phyloP scores from a whole-genome alignment of 306 rosid species.

The Potentilla sterilis region DNA sequence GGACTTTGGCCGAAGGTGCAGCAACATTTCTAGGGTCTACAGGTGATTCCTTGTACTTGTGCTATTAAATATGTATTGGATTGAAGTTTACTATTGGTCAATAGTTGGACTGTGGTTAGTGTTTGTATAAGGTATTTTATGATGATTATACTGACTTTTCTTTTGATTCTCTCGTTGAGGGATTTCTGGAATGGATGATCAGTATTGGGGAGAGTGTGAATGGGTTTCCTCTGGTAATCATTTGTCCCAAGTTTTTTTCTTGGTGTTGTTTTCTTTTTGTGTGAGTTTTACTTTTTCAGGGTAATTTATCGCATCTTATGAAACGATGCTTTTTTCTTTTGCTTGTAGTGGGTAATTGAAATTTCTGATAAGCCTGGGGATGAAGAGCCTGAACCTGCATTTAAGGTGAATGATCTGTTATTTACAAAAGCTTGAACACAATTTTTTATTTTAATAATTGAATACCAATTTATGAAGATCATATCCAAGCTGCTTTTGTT shows the following conservation, averaged over 20 bases:
- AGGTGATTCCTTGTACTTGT: constrained; percentile 63
- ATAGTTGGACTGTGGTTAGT: constrained; percentile 8
- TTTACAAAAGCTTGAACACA: not conserved
- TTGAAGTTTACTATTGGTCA: constrained; percentile 19
- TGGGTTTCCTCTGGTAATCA: constrained; percentile 87
- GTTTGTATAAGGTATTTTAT: constrained; percentile 2
- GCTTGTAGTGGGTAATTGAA: constrained; percentile 85
- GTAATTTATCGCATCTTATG: constrained; percentile 9
- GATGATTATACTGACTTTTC: constrained; percentile 44
- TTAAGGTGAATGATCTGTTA: constrained; percentile 63
- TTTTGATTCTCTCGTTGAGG: constrained; percentile 66
- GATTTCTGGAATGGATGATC: constrained; percentile 53
- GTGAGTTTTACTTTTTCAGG: not conserved
- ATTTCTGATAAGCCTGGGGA: constrained; percentile 93
- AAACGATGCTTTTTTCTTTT: constrained; percentile 23
- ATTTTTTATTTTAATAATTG: not conserved
- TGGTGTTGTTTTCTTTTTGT: not conserved
- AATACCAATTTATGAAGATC: not conserved
- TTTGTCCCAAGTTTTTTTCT: constrained; percentile 24
- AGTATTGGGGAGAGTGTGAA: constrained; percentile 92
- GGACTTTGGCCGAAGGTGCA: constrained; percentile 63
- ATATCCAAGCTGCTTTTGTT: not conserved
- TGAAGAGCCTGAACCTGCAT: constrained; percentile 88
- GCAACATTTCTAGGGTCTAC: constrained; percentile 83
- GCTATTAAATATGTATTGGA: constrained; percentile 15